A percentile compares a stretch with the other conserved stretches of the same genome.
Evolutionary conservation across 2,329 filamentous ascomycete genomes (phyloP).

Genomic region (Aspergillus quadrilineatus): DNA sequence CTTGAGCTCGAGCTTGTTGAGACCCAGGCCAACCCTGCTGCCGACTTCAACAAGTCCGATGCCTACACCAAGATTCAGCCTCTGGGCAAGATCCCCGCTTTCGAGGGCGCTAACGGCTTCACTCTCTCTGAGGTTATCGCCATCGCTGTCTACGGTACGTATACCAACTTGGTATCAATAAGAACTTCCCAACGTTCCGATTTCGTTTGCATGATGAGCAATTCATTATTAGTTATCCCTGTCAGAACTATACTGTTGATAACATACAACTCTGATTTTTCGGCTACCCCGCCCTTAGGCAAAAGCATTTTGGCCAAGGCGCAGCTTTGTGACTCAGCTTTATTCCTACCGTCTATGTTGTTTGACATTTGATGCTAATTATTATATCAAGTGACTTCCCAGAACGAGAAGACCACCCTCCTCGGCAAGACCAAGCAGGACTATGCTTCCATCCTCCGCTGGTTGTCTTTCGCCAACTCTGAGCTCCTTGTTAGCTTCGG

Average conservation of each 20-base stretch:
- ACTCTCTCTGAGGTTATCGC: constrained; percentile 85
- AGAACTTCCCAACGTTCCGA: constrained; percentile 13
- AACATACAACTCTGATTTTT: constrained; percentile 69
- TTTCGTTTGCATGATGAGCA: constrained; percentile 65
- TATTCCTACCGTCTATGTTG: constrained; percentile 18
- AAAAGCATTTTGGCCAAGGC: constrained; percentile 19
- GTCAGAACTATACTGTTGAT: constrained; percentile 95
- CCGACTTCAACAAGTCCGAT: constrained; percentile 61
- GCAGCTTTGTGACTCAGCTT: constrained; percentile 13
- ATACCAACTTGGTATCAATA: constrained; percentile 16
- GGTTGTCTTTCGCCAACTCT: constrained; percentile 94
- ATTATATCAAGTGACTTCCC: constrained; percentile 74
- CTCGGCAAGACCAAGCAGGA: constrained; percentile 99
- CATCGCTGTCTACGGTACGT: constrained; percentile 97
- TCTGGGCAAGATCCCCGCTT: constrained; percentile 88
- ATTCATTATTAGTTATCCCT: constrained; percentile 91
- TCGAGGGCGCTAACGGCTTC: constrained; percentile 89
- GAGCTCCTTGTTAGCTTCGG: constrained; percentile 75
- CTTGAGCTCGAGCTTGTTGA: constrained; percentile 85
- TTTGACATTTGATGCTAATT: constrained; percentile 26
- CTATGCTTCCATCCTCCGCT: constrained; percentile 96
- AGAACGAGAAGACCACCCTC: constrained; percentile 99
- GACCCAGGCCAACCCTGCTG: constrained; percentile 52
- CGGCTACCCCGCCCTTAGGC: constrained; percentile 50
- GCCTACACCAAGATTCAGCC: constrained; percentile 86